Conservation (phyloP, 495 filamentous ascomycete genomes). For the Xylaria nigripes region DNA sequence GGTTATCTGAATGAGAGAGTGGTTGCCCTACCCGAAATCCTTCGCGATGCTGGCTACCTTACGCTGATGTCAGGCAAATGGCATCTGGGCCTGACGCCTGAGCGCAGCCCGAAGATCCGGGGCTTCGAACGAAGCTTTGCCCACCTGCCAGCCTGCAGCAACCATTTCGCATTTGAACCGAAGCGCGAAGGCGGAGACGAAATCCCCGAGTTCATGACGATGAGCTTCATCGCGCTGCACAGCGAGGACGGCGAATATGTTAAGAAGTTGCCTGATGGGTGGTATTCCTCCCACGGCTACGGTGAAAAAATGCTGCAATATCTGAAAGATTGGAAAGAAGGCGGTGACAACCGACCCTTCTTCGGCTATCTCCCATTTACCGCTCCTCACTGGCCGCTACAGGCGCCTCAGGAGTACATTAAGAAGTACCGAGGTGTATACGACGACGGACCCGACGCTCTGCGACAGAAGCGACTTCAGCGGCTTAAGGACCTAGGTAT, state of each 20-base stretch:
- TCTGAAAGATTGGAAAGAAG: slow-evolving; percentile 47
- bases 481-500: slow-evolving; percentile 47
- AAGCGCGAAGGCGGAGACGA: slow-evolving; percentile 31
- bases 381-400: slow-evolving; percentile 55
- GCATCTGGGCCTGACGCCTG: slow-evolving; percentile 41
- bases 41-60: slow-evolving; percentile 54
- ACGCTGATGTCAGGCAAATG: slow-evolving; percentile 58
- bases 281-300: slow-evolving; percentile 50
- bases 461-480: slow-evolving; percentile 44
- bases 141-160: slow-evolving; percentile 39
- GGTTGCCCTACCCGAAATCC: slow-evolving; percentile 52
- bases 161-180: slow-evolving; percentile 56
- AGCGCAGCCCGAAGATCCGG: slow-evolving; percentile 33
- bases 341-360: slow-evolving; percentile 45
- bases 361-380: slow-evolving; percentile 55
- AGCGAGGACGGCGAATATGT: slow-evolving; percentile 47
- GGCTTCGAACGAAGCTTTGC: slow-evolving; percentile 39
- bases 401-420: slow-evolving; percentile 48
- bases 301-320: slow-evolving; percentile 50
- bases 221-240: slow-evolving; percentile 48
- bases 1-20: slow-evolving; percentile 58
- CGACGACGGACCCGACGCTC: slow-evolving; percentile 49
- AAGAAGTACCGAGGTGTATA: slow-evolving; percentile 49
- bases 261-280: slow-evolving; percentile 46
- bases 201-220: slow-evolving; percentile 45